Base-by-base conservation (phyloP, 2,329 filamentous ascomycete species). In the Colletotrichum liriopes region DNA sequence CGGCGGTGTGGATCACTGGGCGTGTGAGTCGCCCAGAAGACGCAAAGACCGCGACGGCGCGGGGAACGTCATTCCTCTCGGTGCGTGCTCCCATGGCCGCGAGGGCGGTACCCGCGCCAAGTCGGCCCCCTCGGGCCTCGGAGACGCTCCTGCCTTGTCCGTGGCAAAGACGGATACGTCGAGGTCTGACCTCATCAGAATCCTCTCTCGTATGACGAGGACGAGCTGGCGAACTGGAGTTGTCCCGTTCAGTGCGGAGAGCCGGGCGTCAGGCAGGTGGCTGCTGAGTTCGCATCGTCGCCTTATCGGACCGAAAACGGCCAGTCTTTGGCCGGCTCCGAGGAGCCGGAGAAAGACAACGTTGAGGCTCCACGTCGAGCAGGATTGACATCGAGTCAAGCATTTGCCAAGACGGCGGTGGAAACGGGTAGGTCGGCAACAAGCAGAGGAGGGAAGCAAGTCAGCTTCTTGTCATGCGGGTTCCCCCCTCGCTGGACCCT, bases 321-420 rank as follows among this genome's bases (percentile, higher is more conserved):
- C 41, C 39, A 64, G 32, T 23, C 47, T 45, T 45, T 49, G 52
- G 18, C 29, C 59, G 65, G 65, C n/a, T 64, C 59, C 66, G 35
- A 32, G 32, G 26, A 47, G n/a, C 49, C n/a, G 52, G 56, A 52
- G 56, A n/a, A 39, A 37, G 37, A n/a, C n/a, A 29, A 23, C 8
- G 16, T 45, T 45, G 49, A 43, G 26, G 65, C 56, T 67, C 26
- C 55, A 67, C 37, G 8, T 23, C n/a, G 4, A 16, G 18, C 35
- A 35, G 26, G 16, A 32, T 20, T 39, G 69, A 67, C 68, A 71
- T 71, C 26, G 51, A 68, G 65, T 72, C 69, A 72, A 72, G 69
- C 69, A 63, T 72, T 67, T 68, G 69, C 69, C 69, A 72, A 72
- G 69, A 63, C 69, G 41, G 37, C 58, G 69, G 58, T 52, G 69